These are phyloP conservation scores for Fraxinus sp. DNA, from an alignment of 305 asterid genomes.

Conservation along the genomic window DNA sequence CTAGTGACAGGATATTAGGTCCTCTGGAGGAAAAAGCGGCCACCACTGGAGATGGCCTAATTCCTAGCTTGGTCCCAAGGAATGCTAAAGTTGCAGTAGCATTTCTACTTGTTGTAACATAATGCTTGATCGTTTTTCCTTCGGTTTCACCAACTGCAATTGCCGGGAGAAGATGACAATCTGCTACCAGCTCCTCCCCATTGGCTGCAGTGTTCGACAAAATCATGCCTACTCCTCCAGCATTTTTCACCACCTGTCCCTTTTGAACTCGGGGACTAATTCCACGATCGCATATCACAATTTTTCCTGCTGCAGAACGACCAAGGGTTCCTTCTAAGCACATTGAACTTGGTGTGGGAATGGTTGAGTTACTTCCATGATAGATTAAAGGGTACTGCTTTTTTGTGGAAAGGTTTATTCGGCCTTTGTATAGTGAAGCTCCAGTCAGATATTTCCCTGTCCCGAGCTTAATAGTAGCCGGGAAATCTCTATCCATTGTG, in stretches of 20 bases:
- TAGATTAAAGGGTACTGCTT: conserved; percentile 58
- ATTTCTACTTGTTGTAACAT: conserved; percentile 32
- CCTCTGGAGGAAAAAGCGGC: conserved; percentile 95
- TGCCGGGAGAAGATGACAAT: conserved; percentile 83
- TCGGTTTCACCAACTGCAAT: conserved; percentile 70
- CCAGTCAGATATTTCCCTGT: conserved; percentile 52
- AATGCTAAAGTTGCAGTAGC: conserved; percentile 65
- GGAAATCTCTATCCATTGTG: conserved; percentile 87
- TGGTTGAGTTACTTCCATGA: conserved; percentile 60
- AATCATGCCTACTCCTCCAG: conserved; percentile 91
- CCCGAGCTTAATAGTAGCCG: conserved; percentile 72
- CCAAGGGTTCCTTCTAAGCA: conserved; percentile 80
- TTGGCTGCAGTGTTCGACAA: conserved; percentile 67
- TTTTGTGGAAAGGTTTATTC: conserved; percentile 33
- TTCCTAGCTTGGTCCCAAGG: conserved; percentile 68
- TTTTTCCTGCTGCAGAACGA: conserved; percentile 64
- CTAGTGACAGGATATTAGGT: conserved; percentile 70
- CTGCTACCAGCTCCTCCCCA: conserved; percentile 86
- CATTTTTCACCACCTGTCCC: conserved; percentile 87
- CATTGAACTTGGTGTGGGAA: conserved; percentile 71
- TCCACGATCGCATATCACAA: conserved; percentile 90
- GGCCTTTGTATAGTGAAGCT: conserved; percentile 74
- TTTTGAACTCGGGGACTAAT: conserved; percentile 85
- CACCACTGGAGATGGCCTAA: conserved; percentile 84
- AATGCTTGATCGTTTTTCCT: conserved; percentile 61